A percentile compares a stretch with the other conserved stretches of the same genome.
Conservation (phyloP, 495 filamentous ascomycete species). For the Neurospora sp. region DNA sequence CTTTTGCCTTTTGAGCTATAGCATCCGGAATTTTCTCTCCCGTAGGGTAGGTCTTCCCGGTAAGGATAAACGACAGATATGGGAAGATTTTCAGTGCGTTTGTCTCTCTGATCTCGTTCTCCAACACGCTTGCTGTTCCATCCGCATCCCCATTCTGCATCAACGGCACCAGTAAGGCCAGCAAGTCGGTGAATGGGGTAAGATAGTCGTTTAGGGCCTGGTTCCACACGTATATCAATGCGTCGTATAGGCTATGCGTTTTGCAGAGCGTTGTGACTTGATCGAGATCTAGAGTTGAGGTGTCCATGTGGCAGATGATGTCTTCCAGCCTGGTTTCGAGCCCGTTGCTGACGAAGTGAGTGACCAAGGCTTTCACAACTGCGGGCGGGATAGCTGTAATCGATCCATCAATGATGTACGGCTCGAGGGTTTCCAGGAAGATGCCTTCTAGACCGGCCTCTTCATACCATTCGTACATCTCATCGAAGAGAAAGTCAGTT, state of each 20-base stretch:
- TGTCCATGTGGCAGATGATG: conserved; percentile 86
- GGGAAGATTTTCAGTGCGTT: conserved; percentile 90
- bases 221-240: conserved; percentile 95
- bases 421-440: conserved; percentile 79
- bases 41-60: conserved; percentile 82
- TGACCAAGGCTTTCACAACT: conserved; percentile 77
- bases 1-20: conserved; percentile 65
- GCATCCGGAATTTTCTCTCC: conserved; percentile 60
- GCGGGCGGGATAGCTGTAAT: conserved; percentile 68
- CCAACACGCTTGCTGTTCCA: conserved; percentile 32
- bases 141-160: conserved; percentile 39
- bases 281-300: conserved; percentile 84
- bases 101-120: conserved; percentile 40
- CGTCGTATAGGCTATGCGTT: conserved; percentile 84
- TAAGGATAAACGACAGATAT: conserved; percentile 87
- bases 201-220: conserved; percentile 81
- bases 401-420: conserved; percentile 69
- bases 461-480: conserved; percentile 81
- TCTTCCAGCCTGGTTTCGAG: conserved; percentile 76
- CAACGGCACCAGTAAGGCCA: conserved; percentile 57
- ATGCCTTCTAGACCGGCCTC: conserved; percentile 60
- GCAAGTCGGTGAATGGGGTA: conserved; percentile 76
- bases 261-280: conserved; percentile 87
- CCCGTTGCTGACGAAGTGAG: conserved; percentile 63
- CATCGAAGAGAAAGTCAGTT: conserved; percentile 78